These are phyloP conservation scores for Lonicera japonica DNA, from an alignment of 129 eudicot genomes.

Conservation along the genomic window DNA sequence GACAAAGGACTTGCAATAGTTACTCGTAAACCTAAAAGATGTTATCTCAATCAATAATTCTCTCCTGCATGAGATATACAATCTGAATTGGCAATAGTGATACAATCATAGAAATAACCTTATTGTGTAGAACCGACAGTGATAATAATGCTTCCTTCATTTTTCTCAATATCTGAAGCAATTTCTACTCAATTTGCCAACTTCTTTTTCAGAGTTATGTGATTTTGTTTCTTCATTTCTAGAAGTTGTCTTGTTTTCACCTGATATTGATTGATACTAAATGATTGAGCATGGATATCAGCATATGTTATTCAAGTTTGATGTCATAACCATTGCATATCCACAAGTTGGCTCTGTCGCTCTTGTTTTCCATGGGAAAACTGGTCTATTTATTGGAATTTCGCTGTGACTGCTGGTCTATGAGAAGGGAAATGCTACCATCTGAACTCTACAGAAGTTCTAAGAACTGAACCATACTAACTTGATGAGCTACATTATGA, in stretches of 20 bases:
- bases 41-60: not conserved
- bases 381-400: too few species aligned
- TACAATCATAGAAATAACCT: not conserved
- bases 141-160: too few species aligned
- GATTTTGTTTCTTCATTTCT: too few species aligned
- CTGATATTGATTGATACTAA: not conserved
- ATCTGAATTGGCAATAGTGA: not conserved
- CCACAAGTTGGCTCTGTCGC: not conserved
- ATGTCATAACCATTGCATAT: not conserved
- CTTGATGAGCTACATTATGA: not conserved
- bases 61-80: not conserved
- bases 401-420: too few species aligned
- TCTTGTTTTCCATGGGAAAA: not conserved
- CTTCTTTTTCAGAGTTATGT: too few species aligned
- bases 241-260: too few species aligned
- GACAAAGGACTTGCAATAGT: not conserved
- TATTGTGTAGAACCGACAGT: too few species aligned
- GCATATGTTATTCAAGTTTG: not conserved
- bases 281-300: not conserved
- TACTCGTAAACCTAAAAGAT: not conserved
- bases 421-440: too few species aligned
- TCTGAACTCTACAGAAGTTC: too few species aligned
- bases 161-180: too few species aligned
- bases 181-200: too few species aligned
- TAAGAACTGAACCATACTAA: too few species aligned